phyloP scores from a whole-genome alignment of 2,329 filamentous ascomycete genomes.

The Venturia pyrina region DNA sequence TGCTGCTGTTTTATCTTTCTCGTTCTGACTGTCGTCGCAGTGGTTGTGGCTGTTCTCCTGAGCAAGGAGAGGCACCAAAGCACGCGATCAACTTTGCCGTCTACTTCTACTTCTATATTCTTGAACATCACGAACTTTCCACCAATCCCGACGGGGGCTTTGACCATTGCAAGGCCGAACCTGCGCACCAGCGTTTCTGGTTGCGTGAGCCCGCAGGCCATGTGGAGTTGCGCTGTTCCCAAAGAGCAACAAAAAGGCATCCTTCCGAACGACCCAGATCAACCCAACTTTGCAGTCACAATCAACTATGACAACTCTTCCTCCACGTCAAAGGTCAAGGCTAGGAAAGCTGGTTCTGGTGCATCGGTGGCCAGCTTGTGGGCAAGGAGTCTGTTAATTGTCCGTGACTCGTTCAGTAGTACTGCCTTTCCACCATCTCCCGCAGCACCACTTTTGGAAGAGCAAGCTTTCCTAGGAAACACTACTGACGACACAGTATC shows the following conservation, averaged over 20 bases:
- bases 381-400: neutral
- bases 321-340: slow-evolving; percentile 22
- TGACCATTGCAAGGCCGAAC: slow-evolving; percentile 67
- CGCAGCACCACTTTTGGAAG: slow-evolving; percentile 49
- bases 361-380: neutral
- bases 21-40: slow-evolving; percentile 27
- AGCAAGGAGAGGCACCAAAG: slow-evolving; percentile 15
- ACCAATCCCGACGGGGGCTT: slow-evolving; percentile 72
- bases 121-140: slow-evolving; percentile 80
- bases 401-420: neutral
- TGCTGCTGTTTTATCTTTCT: slow-evolving; percentile 25
- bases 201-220: slow-evolving; percentile 60
- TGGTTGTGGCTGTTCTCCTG: slow-evolving; percentile 29
- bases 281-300: slow-evolving; percentile 71
- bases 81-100: neutral
- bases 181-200: slow-evolving; percentile 52
- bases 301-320: slow-evolving; percentile 53
- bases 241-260: slow-evolving; percentile 62
- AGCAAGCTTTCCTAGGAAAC: slow-evolving; percentile 74
- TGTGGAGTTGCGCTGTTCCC: slow-evolving; percentile 82
- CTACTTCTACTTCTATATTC: neutral
- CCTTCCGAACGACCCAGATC: slow-evolving; percentile 51
- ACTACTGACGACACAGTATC: slow-evolving; percentile 66
- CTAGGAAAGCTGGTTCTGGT: slow-evolving; percentile 8
- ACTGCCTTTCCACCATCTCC: slow-evolving; percentile 38